Percentiles rank a stretch among this genome's conserved stretches.
phyloP scores from a whole-genome alignment of 495 filamentous ascomycete species.

The Chaetomium cochliodes region DNA sequence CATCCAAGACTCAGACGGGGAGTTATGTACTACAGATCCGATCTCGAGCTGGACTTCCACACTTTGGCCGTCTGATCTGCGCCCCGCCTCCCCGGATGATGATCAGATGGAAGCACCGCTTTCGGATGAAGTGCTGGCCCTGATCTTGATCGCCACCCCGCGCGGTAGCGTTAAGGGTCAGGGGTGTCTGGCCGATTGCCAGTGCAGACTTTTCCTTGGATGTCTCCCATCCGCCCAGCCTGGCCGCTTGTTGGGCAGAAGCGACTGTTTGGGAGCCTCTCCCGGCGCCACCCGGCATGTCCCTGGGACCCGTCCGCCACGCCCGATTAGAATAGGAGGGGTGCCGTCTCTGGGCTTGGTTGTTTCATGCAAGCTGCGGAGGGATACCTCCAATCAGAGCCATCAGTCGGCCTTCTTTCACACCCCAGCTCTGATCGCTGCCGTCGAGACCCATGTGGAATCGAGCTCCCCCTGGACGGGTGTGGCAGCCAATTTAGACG shows the following conservation, averaged over 20 bases:
- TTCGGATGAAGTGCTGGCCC: background rate
- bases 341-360: background rate
- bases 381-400: slow-evolving; percentile 8
- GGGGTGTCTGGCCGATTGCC: background rate
- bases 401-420: background rate
- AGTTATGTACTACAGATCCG: too few species aligned
- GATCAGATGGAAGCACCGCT: background rate
- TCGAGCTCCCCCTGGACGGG: background rate
- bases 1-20: too few species aligned
- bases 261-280: background rate
- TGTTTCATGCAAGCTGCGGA: slow-evolving; percentile 16
- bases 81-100: background rate
- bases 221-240: background rate
- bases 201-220: background rate
- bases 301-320: background rate
- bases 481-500: background rate
- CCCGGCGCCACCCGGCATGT: slow-evolving; percentile 10
- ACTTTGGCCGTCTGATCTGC: background rate
- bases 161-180: background rate
- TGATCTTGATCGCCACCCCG: background rate
- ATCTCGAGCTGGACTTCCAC: background rate
- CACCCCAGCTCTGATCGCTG: slow-evolving; percentile 1
- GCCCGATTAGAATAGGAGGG: slow-evolving; percentile 7
- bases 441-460: background rate
- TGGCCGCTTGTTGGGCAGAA: slow-evolving; percentile 2